A percentile compares a stretch with the other conserved stretches of the same genome.
phyloP scores from a whole-genome alignment of 2,329 filamentous ascomycete genomes.

The Epichloe sp. region DNA sequence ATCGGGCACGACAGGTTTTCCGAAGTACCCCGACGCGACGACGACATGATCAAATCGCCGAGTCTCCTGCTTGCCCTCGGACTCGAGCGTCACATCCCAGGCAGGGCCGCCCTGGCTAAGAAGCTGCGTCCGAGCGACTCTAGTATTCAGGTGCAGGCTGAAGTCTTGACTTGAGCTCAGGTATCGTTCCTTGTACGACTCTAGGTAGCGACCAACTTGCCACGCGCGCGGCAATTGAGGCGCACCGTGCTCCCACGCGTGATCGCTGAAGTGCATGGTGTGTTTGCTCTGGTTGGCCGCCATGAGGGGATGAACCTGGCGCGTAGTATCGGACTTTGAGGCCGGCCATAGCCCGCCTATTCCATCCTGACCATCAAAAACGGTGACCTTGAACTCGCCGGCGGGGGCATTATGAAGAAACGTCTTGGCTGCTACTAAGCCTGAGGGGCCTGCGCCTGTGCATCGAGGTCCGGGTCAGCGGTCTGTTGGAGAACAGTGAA shows the following conservation, averaged over 20 bases:
- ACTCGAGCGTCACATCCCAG: conserved; percentile 29
- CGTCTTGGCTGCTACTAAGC: conserved; percentile 59
- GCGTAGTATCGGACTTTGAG: conserved; percentile 30
- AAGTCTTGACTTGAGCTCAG: conserved; percentile 26
- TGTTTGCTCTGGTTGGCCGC: conserved; percentile 64
- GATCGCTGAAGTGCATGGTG: conserved; percentile 59
- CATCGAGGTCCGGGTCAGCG: background rate
- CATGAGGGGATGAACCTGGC: conserved; percentile 53
- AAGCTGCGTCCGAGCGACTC: conserved; percentile 27
- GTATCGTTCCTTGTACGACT: conserved; percentile 49
- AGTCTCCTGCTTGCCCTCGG: conserved; percentile 25
- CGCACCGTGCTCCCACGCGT: conserved; percentile 50
- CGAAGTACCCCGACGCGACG: conserved; percentile 66
- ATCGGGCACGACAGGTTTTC: conserved; percentile 39
- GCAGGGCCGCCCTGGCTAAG: conserved; percentile 16
- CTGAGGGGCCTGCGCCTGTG: conserved; percentile 54
- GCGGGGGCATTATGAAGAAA: conserved; percentile 46
- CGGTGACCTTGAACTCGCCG: conserved; percentile 48
- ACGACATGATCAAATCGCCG: conserved; percentile 58
- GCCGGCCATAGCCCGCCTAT: conserved; percentile 71
- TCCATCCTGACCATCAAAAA: conserved; percentile 53
- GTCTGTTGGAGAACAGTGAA: background rate
- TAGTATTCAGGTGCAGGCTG: conserved; percentile 36
- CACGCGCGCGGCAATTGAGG: conserved; percentile 63
- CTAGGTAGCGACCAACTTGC: conserved; percentile 62